Evolutionary conservation across 208 protist species (phyloP).

Genomic region (Acanthamoeba polyphaga): DNA sequence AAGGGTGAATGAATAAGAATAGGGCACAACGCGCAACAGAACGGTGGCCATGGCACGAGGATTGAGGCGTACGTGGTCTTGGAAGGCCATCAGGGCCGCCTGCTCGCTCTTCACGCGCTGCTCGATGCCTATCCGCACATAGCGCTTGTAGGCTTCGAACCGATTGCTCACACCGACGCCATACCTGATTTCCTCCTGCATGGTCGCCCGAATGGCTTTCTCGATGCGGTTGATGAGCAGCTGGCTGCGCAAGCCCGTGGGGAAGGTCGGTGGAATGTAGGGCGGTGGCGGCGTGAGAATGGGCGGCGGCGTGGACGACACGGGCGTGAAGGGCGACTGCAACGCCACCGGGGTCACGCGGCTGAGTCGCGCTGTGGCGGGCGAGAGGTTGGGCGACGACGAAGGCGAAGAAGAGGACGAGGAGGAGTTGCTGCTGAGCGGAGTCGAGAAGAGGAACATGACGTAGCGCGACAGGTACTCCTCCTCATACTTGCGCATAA

Average conservation of each 20-base stretch:
- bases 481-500: conserved; percentile 25
- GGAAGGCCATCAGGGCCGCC: conserved; percentile 42
- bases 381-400: background rate
- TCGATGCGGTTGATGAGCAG: conserved; percentile 60
- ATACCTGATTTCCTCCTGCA: conserved; percentile 64
- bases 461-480: conserved; percentile 54
- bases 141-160: conserved; percentile 55
- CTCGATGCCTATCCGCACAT: conserved; percentile 44
- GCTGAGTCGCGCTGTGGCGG: background rate
- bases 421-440: background rate
- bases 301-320: conserved; percentile 29
- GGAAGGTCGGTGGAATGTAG: conserved; percentile 18
- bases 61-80: background rate
- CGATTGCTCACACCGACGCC: conserved; percentile 65
- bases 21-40: background rate
- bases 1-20: background rate
- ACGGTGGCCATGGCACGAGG: too few relatives aligned
- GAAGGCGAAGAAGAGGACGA: background rate
- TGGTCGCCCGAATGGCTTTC: conserved; percentile 40
- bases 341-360: background rate
- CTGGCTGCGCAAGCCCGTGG: conserved; percentile 31
- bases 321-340: conserved; percentile 39
- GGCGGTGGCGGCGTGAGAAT: background rate
- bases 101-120: conserved; percentile 31
- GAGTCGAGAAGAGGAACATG: conserved; percentile 64